Base-by-base conservation (phyloP, 805 yeast species). In the Wickerhamiella slavikovae region DNA sequence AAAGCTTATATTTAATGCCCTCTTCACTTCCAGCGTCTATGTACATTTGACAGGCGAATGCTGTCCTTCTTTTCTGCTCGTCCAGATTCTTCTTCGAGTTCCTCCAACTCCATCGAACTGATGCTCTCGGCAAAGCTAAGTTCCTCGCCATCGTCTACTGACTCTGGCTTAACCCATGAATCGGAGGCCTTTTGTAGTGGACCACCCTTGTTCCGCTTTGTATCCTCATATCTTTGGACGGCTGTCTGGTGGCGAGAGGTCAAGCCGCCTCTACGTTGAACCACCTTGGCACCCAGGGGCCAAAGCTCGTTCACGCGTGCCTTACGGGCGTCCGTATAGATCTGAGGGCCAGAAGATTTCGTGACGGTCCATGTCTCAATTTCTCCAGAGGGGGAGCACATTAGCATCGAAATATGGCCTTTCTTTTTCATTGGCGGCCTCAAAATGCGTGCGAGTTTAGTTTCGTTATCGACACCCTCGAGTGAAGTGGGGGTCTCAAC, bases 301-400 rank as follows among this genome's bases (percentile, higher is more conserved):
- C 96, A 89, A 30, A 72, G 52, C 47, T 89, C 98, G 15, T 94
- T 93, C 45, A 66, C 65, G n/a, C 51, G 51, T 0, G 79, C 67
- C 48, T 89, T 85, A 32, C 95, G 62, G 0, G 93, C 93, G 55
- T 89, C 96, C 44, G 78, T 91, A 41, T 79, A 89, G 2, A 59
- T 68, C 36, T 68, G 74, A 36, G 68, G 68, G 4, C 79, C 76
- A 31, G 66, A 60, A 13, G 91, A 70, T 47, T 72, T 76, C 1
- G 95, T 74, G 2, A 89, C 65, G 11, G 71, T 71, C 93, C 95
- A 82, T 35, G 71, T 69, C 51, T 85, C 95, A 25, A 85, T 51
- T 27, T 64, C 62, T 1, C 94, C 94, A 10, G 72, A 62, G 1
- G 83, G 66, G 1, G 79, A 68, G 57, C 94, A 80, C 2, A 82